Conservation (phyloP, 1,139 yeast species). For the Diutina pseudorugosa region DNA sequence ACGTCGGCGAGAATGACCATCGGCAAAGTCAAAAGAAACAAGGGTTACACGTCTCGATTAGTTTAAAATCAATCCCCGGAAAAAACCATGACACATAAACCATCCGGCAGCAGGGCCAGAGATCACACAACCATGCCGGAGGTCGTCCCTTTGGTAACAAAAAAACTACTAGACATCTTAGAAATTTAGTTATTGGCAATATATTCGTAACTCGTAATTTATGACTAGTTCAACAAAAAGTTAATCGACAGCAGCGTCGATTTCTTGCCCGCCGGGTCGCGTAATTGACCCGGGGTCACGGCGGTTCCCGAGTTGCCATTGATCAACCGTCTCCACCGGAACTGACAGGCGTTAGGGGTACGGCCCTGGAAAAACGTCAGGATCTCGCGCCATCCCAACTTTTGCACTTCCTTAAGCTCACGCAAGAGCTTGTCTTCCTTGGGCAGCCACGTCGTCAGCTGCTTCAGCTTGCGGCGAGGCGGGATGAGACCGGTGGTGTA, state of each 20-base stretch:
- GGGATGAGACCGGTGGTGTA: conserved; percentile 4
- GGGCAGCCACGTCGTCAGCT: conserved; percentile 29
- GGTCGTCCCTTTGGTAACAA: no score
- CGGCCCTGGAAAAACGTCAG: conserved; percentile 3
- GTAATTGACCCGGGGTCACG: not conserved
- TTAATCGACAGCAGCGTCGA: conserved; percentile 19
- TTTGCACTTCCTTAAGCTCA: conserved; percentile 21
- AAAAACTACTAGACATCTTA: no score
- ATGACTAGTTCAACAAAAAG: conserved; percentile 12
- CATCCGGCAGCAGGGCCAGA: no score
- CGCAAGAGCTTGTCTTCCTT: conserved; percentile 25
- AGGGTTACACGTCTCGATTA: not conserved
- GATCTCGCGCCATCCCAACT: conserved; percentile 3
- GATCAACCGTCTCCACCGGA: conserved; percentile 3
- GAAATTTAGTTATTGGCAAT: not conserved
- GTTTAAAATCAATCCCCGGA: no score
- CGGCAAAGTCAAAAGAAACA: not conserved
- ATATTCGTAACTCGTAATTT: not conserved
- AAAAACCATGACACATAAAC: no score
- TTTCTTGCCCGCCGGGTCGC: conserved; percentile 6
- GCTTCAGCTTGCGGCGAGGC: conserved; percentile 16
- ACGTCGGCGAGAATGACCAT: not conserved
- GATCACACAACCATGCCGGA: no score
- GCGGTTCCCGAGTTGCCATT: conserved; percentile 5
- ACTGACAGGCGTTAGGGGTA: conserved; percentile 3